Evolutionary conservation across 2,329 filamentous ascomycete species (phyloP).

Genomic region (Penicillium digitatum): DNA sequence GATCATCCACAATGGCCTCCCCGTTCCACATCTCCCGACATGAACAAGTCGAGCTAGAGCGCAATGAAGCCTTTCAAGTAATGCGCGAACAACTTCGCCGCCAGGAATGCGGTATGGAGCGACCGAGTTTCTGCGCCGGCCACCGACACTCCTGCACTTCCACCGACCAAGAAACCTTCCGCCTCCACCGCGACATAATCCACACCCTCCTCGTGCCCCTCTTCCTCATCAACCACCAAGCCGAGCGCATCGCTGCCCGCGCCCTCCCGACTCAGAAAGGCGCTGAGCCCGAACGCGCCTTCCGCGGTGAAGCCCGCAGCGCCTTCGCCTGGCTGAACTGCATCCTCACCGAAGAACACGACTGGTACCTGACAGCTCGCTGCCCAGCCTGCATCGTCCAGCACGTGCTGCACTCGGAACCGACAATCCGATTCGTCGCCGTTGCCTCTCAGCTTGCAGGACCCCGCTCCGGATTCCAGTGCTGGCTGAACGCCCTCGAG

Average conservation of each 20-base stretch:
- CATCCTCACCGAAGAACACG: constrained; percentile 54
- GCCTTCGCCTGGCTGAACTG: constrained; percentile 59
- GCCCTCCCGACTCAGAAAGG: constrained; percentile 47
- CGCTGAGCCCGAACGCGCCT: constrained; percentile 55
- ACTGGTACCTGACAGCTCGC: constrained; percentile 55
- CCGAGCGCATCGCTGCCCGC: constrained; percentile 50
- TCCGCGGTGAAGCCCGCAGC: constrained; percentile 53
- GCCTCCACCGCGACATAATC: constrained; percentile 56
- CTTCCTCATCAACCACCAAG: constrained; percentile 54
- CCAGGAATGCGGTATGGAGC: constrained; percentile 35
- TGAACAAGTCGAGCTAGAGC: constrained; percentile 31
- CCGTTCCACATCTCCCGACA: constrained; percentile 35
- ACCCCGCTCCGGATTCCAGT: constrained; percentile 35
- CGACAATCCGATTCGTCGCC: constrained; percentile 43
- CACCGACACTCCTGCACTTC: constrained; percentile 33
- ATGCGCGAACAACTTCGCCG: constrained; percentile 35
- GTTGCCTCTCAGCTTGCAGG: constrained; percentile 42
- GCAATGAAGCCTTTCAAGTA: constrained; percentile 35
- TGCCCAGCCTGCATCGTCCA: constrained; percentile 50
- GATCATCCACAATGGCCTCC: constrained; percentile 19
- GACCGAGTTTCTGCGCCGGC: constrained; percentile 37
- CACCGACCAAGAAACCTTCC: constrained; percentile 34
- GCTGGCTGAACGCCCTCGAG: constrained; percentile 40
- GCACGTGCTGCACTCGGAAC: constrained; percentile 44
- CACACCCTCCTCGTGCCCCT: constrained; percentile 58